Conservation (phyloP, 2,329 filamentous ascomycete species). For the Exophiala mesophila region DNA sequence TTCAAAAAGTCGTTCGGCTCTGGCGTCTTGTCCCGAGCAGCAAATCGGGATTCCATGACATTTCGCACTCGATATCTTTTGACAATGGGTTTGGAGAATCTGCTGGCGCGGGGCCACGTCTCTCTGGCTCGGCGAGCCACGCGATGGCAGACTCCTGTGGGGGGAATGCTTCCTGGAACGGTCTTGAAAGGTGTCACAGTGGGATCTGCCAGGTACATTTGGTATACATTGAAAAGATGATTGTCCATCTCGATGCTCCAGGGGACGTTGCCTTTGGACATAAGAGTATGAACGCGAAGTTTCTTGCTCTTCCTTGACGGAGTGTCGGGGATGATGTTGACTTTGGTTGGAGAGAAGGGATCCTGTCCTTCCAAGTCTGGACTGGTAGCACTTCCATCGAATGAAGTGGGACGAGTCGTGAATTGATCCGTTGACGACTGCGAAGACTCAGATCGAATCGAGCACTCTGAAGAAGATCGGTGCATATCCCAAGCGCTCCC, state of each 20-base stretch:
- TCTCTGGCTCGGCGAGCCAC: slow-evolving; percentile 58
- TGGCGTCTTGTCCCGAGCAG: slow-evolving; percentile 22
- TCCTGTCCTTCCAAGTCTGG: slow-evolving; percentile 56
- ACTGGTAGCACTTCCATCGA: slow-evolving; percentile 57
- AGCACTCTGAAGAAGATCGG: slow-evolving; percentile 55
- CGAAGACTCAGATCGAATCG: slow-evolving; percentile 58
- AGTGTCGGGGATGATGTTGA: slow-evolving; percentile 34
- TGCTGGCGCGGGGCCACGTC: slow-evolving; percentile 48
- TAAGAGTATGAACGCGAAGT: slow-evolving; percentile 27
- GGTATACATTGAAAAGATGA: slow-evolving; percentile 62
- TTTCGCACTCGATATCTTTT: slow-evolving; percentile 25
- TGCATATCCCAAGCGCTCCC: slow-evolving; percentile 36
- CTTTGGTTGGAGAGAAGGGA: slow-evolving; percentile 46
- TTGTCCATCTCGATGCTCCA: slow-evolving; percentile 63
- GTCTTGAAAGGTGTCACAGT: slow-evolving; percentile 64
- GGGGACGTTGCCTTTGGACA: slow-evolving; percentile 27
- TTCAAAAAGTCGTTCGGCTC: slow-evolving; percentile 25
- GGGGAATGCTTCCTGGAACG: slow-evolving; percentile 58
- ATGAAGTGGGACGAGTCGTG: slow-evolving; percentile 49
- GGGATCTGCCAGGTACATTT: slow-evolving; percentile 61
- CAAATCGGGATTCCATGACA: slow-evolving; percentile 21
- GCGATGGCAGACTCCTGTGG: slow-evolving; percentile 59
- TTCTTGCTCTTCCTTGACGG: slow-evolving; percentile 33
- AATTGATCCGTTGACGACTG: slow-evolving; percentile 55
- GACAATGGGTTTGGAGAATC: slow-evolving; percentile 27